Percentiles rank a stretch among this genome's conserved stretches.
These are phyloP conservation scores for Candolleomyces efflorescens DNA, from an alignment of 768 basidiomycete species.

Conservation along the genomic window DNA sequence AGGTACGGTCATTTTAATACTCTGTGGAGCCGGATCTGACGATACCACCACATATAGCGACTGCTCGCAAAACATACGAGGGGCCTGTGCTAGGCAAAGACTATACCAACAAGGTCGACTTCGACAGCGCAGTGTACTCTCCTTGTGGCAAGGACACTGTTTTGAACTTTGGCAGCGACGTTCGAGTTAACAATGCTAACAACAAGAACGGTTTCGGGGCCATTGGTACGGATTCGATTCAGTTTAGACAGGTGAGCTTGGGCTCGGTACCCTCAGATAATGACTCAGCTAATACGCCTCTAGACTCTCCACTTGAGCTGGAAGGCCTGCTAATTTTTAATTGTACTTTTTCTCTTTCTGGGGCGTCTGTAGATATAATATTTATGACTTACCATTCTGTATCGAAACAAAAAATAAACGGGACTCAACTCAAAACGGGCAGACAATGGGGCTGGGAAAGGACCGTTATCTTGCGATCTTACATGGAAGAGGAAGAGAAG, in stretches of 20 bases:
- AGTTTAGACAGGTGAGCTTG: not conserved
- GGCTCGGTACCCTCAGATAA: not conserved
- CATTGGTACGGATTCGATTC: slow-evolving; percentile 11
- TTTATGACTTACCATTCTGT: too few species aligned
- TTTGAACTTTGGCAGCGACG: slow-evolving; percentile 13
- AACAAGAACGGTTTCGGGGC: slow-evolving; percentile 12
- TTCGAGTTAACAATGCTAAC: slow-evolving; percentile 13
- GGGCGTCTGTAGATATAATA: too few species aligned
- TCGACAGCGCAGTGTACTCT: slow-evolving; percentile 8
- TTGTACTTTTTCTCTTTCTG: too few species aligned
- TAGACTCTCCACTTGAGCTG: not conserved
- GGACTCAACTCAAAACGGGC: too few species aligned
- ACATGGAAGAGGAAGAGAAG: too few species aligned
- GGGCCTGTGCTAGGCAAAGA: slow-evolving; percentile 13
- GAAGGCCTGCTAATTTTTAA: not conserved
- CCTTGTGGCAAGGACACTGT: slow-evolving; percentile 14
- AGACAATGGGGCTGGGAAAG: too few species aligned
- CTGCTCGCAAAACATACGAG: slow-evolving; percentile 2
- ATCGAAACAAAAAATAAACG: too few species aligned
- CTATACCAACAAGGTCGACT: slow-evolving; percentile 11
- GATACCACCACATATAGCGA: slow-evolving; percentile 3
- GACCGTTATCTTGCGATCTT: too few species aligned
- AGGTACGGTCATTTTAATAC: slow-evolving; percentile 4
- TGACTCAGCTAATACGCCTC: not conserved
- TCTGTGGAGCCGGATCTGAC: not conserved